A percentile compares a stretch with the other conserved stretches of the same genome.
Conservation (phyloP, 768 basidiomycete species). For the Rhodotorula kratochvilovae region DNA sequence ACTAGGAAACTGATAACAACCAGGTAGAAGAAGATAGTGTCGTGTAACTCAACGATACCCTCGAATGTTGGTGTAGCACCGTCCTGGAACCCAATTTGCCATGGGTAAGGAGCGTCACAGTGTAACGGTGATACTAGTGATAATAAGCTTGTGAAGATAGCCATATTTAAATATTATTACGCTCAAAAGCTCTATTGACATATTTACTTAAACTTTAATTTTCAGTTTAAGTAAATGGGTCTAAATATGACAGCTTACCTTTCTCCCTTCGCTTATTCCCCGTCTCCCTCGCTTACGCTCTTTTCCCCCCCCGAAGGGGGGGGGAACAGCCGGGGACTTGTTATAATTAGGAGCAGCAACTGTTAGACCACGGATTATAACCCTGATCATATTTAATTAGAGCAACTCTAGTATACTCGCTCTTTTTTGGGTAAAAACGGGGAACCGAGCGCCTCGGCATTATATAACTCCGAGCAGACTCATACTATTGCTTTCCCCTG, state of each 20-base stretch:
- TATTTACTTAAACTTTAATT: background rate
- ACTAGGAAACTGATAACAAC: constrained; percentile 36
- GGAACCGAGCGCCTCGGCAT: too few species aligned
- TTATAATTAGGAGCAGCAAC: background rate
- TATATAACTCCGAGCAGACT: too few species aligned
- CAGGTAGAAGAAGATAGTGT: constrained; percentile 37
- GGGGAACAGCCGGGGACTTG: too few species aligned
- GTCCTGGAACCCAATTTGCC: constrained; percentile 38
- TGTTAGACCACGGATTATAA: constrained; percentile 6
- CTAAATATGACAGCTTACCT: background rate
- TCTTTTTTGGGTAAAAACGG: too few species aligned
- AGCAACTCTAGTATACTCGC: constrained; percentile 13
- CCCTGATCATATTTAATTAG: constrained; percentile 3
- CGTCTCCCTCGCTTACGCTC: too few species aligned
- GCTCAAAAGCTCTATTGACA: constrained; percentile 9
- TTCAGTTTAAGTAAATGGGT: background rate
- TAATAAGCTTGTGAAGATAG: constrained; percentile 18
- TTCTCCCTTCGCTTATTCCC: too few species aligned
- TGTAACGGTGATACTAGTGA: constrained; percentile 15
- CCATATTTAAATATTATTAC: constrained; percentile 4
- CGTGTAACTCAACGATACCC: constrained; percentile 35
- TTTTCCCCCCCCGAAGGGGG: too few species aligned
- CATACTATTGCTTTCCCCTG: too few species aligned
- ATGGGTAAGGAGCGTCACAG: constrained; percentile 33
- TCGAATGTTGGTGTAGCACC: constrained; percentile 36